These are phyloP conservation scores for Fusarium dlaminii DNA, from an alignment of 2,329 filamentous ascomycete species.

Conservation along the genomic window DNA sequence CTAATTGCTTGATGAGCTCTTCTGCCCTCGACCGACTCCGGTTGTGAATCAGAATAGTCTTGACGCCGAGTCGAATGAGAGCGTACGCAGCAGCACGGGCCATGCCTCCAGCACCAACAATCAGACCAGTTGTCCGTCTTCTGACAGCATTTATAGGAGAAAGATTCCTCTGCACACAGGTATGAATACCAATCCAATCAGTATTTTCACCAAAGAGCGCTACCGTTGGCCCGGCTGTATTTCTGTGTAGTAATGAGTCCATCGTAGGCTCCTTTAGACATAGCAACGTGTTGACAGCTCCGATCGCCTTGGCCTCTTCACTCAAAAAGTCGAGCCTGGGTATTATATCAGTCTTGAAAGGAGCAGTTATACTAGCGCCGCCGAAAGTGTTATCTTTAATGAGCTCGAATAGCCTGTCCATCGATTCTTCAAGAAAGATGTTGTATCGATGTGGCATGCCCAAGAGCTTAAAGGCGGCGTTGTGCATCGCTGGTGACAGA, in stretches of 20 bases:
- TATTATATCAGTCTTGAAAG: not conserved
- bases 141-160: slow-evolving; percentile 10
- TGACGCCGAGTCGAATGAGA: not conserved
- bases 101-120: slow-evolving; percentile 4
- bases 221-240: not conserved
- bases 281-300: not conserved
- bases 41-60: not conserved
- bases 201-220: slow-evolving; percentile 1
- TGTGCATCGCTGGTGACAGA: slow-evolving; percentile 2
- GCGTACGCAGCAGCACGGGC: slow-evolving; percentile 4
- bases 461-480: not conserved
- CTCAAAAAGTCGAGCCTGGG: not conserved
- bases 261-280: not conserved
- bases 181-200: slow-evolving; percentile 7
- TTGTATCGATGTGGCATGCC: slow-evolving; percentile 2
- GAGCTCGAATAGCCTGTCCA: not conserved
- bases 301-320: not conserved
- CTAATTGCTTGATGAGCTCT: not conserved
- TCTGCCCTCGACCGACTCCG: not conserved
- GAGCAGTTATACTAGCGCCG: not conserved
- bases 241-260: not conserved
- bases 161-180: not conserved
- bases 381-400: not conserved
- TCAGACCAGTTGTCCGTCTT: not conserved
- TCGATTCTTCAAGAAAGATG: not conserved